Evolutionary conservation across 2,329 filamentous ascomycete species (phyloP).

Genomic region (Penicillium sp.): DNA sequence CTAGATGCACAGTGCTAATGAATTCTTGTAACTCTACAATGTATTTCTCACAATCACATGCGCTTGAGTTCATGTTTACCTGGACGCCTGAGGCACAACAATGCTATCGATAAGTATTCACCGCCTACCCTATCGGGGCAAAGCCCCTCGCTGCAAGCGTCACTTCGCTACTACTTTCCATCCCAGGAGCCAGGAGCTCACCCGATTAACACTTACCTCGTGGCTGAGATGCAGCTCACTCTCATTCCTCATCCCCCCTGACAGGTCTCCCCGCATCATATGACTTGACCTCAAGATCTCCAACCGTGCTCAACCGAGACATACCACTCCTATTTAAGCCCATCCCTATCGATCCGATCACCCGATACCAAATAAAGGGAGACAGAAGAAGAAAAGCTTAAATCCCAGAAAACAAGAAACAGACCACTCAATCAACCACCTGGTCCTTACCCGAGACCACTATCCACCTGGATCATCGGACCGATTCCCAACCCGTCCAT

Average conservation of each 20-base stretch:
- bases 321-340: background rate
- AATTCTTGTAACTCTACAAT: background rate
- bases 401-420: background rate
- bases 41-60: background rate
- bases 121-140: constrained; percentile 13
- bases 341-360: background rate
- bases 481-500: background rate
- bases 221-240: background rate
- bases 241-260: background rate
- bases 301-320: background rate
- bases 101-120: constrained; percentile 22
- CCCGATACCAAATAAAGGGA: background rate
- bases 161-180: constrained; percentile 9
- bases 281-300: background rate
- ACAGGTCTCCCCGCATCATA: background rate
- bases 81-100: background rate
- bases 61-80: background rate
- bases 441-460: background rate
- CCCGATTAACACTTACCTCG: constrained; percentile 1
- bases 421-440: background rate
- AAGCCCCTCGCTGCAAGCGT: constrained; percentile 25
- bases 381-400: background rate
- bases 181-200: background rate
- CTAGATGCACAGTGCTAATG: background rate
- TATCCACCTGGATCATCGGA: background rate